These are phyloP conservation scores for Pyrenophora graminea DNA, from an alignment of 2,329 filamentous ascomycete species.

Conservation along the genomic window DNA sequence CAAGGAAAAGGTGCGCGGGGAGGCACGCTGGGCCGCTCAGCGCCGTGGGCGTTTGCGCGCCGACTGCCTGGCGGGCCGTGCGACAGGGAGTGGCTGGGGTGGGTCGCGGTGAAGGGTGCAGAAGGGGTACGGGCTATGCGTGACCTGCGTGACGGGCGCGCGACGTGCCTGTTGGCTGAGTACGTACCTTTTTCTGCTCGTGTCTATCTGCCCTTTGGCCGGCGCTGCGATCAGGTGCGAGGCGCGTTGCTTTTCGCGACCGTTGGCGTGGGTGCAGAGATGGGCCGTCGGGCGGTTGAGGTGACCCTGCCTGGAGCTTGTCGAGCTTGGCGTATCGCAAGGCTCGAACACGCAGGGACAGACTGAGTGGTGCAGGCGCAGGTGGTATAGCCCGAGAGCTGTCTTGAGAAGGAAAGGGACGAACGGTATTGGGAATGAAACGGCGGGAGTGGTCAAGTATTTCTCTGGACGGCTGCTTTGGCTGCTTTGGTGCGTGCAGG, in stretches of 20 bases:
- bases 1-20: conserved; percentile 24
- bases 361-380: conserved; percentile 38
- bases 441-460: conserved; percentile 44
- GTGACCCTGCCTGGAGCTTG: conserved; percentile 21
- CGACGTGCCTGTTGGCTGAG: neutral
- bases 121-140: conserved; percentile 2
- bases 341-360: conserved; percentile 18
- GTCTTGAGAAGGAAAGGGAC: conserved; percentile 49
- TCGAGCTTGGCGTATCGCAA: conserved; percentile 29
- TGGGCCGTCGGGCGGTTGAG: conserved; percentile 14
- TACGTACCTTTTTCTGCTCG: conserved; percentile 25
- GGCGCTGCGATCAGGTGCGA: conserved; percentile 3
- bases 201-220: neutral
- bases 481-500: conserved; percentile 29
- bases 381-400: conserved; percentile 28
- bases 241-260: conserved; percentile 22
- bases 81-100: conserved; percentile 23
- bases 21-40: conserved; percentile 36
- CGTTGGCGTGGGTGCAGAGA: conserved; percentile 26
- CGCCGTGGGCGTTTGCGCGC: conserved; percentile 26
- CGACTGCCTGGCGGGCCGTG: conserved; percentile 19
- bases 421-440: conserved; percentile 48
- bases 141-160: conserved; percentile 7
- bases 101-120: neutral
- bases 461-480: conserved; percentile 30